These are phyloP conservation scores for Agaricus bisporus DNA, from an alignment of 768 basidiomycete species.

Conservation along the genomic window DNA sequence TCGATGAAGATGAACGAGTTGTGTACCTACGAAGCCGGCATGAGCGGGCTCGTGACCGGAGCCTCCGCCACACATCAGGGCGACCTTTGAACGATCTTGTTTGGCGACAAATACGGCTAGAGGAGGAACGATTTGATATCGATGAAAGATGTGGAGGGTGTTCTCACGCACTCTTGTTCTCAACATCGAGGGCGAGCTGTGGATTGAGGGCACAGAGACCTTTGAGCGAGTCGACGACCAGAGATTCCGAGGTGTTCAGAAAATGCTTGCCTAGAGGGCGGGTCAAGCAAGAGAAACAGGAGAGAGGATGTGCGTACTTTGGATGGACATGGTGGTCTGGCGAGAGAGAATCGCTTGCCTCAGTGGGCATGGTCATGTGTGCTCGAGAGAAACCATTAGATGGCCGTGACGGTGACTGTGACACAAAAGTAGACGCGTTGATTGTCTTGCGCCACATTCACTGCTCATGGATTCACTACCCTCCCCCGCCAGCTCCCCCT, in stretches of 20 bases:
- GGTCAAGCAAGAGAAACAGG: neutral
- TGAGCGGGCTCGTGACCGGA: conserved; percentile 91
- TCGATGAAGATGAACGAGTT: neutral
- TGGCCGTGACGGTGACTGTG: too few species aligned
- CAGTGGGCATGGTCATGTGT: too few species aligned
- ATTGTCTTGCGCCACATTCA: conserved; percentile 4
- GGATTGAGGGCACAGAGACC: conserved; percentile 73
- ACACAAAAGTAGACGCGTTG: conserved; percentile 7
- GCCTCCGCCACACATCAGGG: conserved; percentile 79
- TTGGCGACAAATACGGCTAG: conserved; percentile 57
- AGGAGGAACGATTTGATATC: conserved; percentile 10
- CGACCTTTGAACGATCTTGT: conserved; percentile 61
- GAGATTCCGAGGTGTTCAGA: conserved; percentile 58
- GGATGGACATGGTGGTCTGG: conserved; percentile 33
- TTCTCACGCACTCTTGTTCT: conserved; percentile 54
- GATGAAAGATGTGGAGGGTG: neutral
- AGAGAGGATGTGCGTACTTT: conserved; percentile 21
- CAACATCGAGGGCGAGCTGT: conserved; percentile 58
- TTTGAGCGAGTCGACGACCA: conserved; percentile 74
- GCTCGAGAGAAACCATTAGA: too few species aligned
- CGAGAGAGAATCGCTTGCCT: too few species aligned
- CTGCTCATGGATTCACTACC: conserved; percentile 41
- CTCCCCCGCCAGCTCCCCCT: conserved; percentile 41
- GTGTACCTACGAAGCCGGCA: conserved; percentile 77
- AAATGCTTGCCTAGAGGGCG: conserved; percentile 60